Evolutionary conservation across 2,329 filamentous ascomycete genomes (phyloP).

Genomic region (Fusarium begoniae): DNA sequence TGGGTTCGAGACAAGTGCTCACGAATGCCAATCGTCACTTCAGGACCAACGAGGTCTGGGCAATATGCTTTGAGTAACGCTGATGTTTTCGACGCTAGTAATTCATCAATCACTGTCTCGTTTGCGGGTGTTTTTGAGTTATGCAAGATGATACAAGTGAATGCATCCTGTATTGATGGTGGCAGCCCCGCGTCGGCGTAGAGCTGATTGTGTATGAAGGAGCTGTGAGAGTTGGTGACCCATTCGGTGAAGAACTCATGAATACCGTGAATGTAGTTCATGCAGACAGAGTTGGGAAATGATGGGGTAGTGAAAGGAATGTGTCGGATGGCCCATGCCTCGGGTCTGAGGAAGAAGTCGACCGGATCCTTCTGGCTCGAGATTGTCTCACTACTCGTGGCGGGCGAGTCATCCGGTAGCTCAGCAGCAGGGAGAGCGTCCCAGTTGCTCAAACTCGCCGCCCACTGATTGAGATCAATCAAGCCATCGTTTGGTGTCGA

Average conservation of each 20-base stretch:
- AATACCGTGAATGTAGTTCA: neutral
- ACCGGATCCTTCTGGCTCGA: neutral
- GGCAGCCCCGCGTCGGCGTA: neutral
- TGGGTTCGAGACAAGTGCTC: conserved; percentile 6
- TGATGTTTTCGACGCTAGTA: neutral
- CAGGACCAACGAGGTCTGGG: fast-evolving
- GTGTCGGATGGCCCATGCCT: neutral
- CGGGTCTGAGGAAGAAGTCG: neutral
- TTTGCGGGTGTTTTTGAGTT: neutral
- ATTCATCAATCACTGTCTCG: neutral
- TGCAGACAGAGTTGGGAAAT: neutral
- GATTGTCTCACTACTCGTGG: neutral
- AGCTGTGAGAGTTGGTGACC: neutral
- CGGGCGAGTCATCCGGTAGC: neutral
- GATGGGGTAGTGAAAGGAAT: neutral
- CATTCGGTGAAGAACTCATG: neutral
- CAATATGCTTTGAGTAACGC: neutral
- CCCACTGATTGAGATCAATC: neutral
- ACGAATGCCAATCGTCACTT: neutral
- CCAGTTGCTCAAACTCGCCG: neutral
- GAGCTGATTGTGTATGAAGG: conserved; percentile 9
- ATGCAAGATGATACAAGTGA: neutral
- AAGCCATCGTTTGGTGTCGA: neutral
- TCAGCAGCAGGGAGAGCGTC: neutral
- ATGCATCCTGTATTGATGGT: neutral